Evolutionary conservation across 768 basidiomycete genomes (phyloP).

Genomic region (Xerocomus spinulosus): DNA sequence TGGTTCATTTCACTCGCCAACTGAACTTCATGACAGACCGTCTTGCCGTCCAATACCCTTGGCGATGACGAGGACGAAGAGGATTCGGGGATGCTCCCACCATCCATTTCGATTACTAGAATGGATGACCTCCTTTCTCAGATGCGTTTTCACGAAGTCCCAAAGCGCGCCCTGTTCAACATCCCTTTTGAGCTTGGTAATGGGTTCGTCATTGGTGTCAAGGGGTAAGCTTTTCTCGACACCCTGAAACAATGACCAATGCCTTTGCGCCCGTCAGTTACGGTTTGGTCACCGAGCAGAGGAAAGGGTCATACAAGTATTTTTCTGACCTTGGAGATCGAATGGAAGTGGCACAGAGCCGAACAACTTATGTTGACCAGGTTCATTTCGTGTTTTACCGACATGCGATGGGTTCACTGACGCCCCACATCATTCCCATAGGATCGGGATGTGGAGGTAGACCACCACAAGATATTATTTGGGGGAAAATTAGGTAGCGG

Average conservation of each 20-base stretch:
- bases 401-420: slow-evolving; percentile 1
- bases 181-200: slow-evolving; percentile 77
- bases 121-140: slow-evolving; percentile 74
- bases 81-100: slow-evolving; percentile 53
- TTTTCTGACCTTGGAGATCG: slow-evolving; percentile 75
- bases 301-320: slow-evolving; percentile 75
- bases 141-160: slow-evolving; percentile 77
- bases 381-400: slow-evolving; percentile 24
- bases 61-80: slow-evolving; percentile 42
- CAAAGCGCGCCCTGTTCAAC: slow-evolving; percentile 79
- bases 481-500: slow-evolving; percentile 37
- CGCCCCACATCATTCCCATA: slow-evolving; percentile 6
- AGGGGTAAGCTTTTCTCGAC: slow-evolving; percentile 51
- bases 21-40: slow-evolving; percentile 42
- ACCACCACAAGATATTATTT: slow-evolving; percentile 23
- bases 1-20: slow-evolving; percentile 6
- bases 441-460: slow-evolving; percentile 29
- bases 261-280: slow-evolving; percentile 50
- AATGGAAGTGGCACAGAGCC: slow-evolving; percentile 69
- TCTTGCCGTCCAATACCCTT: slow-evolving; percentile 51
- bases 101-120: slow-evolving; percentile 70
- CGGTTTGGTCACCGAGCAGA: slow-evolving; percentile 83
- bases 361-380: slow-evolving; percentile 75
- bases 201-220: slow-evolving; percentile 71
- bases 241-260: not conserved